Evolutionary conservation across 2,329 filamentous ascomycete genomes (phyloP).

Genomic region (Elsinoe australis): DNA sequence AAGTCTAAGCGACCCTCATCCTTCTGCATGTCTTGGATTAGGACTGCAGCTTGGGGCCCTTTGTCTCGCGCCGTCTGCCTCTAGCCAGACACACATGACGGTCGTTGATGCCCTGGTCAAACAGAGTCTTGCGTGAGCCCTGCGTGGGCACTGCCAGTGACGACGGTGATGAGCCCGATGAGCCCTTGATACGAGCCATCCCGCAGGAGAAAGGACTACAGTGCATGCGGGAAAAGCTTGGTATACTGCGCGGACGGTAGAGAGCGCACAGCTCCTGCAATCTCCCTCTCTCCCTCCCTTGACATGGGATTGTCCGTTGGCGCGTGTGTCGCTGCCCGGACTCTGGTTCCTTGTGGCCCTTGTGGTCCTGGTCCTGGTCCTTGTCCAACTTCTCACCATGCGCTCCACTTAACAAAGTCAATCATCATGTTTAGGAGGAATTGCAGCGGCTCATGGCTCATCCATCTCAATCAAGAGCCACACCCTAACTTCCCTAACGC

Average conservation of each 20-base stretch:
- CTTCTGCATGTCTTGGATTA: background rate
- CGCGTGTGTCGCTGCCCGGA: too few relatives aligned
- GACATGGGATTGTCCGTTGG: constrained; percentile 3
- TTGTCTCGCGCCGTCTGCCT: background rate
- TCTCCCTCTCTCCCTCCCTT: constrained; percentile 7
- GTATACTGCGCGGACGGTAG: constrained; percentile 1
- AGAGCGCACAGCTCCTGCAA: constrained; percentile 15
- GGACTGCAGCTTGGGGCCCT: background rate
- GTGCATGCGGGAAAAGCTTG: too few relatives aligned
- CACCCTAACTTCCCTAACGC: background rate
- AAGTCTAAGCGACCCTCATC: background rate
- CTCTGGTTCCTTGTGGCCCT: background rate
- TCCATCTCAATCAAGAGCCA: background rate
- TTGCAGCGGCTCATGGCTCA: too few relatives aligned
- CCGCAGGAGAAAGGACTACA: too few relatives aligned
- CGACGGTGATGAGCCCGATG: too few relatives aligned
- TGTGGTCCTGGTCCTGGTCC: too few relatives aligned
- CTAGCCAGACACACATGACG: background rate
- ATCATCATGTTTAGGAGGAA: background rate
- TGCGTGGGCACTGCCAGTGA: too few relatives aligned
- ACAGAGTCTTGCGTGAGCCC: too few relatives aligned
- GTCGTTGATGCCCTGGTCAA: too few relatives aligned
- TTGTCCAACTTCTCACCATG: background rate
- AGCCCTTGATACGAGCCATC: too few relatives aligned
- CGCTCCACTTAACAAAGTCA: background rate